Evolutionary conservation across 805 yeast species (phyloP).

Genomic region (Teunomyces stri): DNA sequence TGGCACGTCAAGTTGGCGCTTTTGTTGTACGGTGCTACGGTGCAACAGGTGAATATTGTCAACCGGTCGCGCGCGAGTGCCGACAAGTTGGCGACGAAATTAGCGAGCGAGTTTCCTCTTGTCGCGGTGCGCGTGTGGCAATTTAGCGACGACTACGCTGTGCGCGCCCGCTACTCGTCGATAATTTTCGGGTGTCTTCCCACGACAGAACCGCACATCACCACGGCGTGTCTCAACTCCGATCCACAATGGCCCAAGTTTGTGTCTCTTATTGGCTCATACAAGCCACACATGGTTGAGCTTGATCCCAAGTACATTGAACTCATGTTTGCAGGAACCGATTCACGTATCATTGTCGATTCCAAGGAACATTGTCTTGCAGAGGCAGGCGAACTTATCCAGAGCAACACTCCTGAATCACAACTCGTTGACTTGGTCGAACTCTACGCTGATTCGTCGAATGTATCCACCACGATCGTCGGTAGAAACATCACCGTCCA

Average conservation of each 20-base stretch:
- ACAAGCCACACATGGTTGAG: slow-evolving; percentile 66
- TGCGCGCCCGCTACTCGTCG: slow-evolving; percentile 36
- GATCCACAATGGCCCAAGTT: slow-evolving; percentile 31
- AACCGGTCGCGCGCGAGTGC: slow-evolving; percentile 47
- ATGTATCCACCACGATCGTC: slow-evolving; percentile 2
- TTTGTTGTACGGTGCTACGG: slow-evolving; percentile 34
- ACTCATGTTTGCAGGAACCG: slow-evolving; percentile 25
- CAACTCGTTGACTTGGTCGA: slow-evolving; percentile 50
- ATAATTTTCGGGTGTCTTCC: slow-evolving; percentile 64
- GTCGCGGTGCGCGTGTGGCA: slow-evolving; percentile 19
- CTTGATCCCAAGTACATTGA: slow-evolving; percentile 46
- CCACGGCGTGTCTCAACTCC: slow-evolving; percentile 24
- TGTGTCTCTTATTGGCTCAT: slow-evolving; percentile 63
- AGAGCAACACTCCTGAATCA: slow-evolving; percentile 34
- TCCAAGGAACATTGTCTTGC: slow-evolving; percentile 52
- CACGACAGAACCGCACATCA: slow-evolving; percentile 47
- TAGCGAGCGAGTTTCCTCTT: slow-evolving; percentile 25
- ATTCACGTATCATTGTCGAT: slow-evolving; percentile 54
- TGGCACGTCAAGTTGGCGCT: slow-evolving; percentile 57
- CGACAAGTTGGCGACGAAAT: slow-evolving; percentile 19
- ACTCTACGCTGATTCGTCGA: slow-evolving; percentile 17
- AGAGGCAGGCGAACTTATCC: slow-evolving; percentile 67
- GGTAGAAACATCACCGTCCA: slow-evolving; percentile 37
- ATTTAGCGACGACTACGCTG: slow-evolving; percentile 14
- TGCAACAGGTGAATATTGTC: slow-evolving; percentile 43